These are phyloP conservation scores for Monosporascus sp. DNA, from an alignment of 2,329 filamentous ascomycete species.

Conservation along the genomic window DNA sequence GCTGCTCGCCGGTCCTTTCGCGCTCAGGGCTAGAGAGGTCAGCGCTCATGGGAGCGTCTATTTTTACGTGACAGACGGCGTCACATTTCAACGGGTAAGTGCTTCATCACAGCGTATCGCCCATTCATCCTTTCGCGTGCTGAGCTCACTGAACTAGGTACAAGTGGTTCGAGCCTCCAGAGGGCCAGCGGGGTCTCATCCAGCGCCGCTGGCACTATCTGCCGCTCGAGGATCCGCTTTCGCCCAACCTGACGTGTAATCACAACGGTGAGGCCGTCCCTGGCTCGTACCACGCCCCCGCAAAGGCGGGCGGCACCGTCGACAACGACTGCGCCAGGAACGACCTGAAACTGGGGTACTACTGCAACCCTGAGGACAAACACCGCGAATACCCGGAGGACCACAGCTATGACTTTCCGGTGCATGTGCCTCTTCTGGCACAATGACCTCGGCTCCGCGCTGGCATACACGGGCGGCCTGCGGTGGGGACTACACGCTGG, in stretches of 20 bases:
- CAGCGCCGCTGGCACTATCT: background rate
- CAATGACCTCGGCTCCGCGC: background rate
- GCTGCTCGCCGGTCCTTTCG: no score
- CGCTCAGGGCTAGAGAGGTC: no score
- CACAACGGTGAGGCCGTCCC: background rate
- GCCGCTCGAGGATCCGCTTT: background rate
- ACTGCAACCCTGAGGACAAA: background rate
- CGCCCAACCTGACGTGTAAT: background rate
- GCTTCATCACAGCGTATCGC: background rate
- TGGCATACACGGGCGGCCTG: background rate
- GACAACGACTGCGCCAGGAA: background rate
- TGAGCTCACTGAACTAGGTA: background rate
- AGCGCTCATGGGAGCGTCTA: background rate
- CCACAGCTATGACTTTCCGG: background rate
- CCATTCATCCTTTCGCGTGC: background rate
- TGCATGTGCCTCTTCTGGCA: background rate
- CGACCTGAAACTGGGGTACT: background rate
- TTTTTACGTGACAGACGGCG: background rate
- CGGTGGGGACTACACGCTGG: background rate
- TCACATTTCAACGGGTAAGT: background rate
- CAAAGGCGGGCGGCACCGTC: background rate
- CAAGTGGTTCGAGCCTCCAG: background rate
- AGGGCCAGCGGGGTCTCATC: background rate
- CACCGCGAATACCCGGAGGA: background rate
- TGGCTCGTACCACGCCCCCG: background rate